Percentiles rank a stretch among this genome's conserved stretches.
These are phyloP conservation scores for Capsicum pubescens DNA, from an alignment of 257 asterid species.

Conservation along the genomic window DNA sequence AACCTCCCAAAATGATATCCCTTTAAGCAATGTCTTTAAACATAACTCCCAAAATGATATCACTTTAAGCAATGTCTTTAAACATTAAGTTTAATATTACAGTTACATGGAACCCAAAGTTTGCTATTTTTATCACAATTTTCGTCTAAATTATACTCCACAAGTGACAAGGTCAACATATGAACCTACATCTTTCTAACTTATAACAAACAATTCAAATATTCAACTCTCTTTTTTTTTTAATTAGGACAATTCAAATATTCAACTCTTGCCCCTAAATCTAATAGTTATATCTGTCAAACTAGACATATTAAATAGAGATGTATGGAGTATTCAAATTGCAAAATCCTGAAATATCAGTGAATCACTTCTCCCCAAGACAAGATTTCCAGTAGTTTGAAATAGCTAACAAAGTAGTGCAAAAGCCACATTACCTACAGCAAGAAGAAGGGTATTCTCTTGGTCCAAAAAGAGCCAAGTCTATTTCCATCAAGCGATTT, in stretches of 20 bases:
- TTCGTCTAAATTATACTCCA: not conserved
- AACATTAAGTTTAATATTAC: not conserved
- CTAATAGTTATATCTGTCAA: conserved; percentile 7
- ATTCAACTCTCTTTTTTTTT: conserved; percentile 1
- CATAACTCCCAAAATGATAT: not conserved
- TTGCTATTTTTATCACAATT: conserved; percentile 7
- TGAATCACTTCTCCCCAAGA: not conserved
- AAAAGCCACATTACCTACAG: not conserved
- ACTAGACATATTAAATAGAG: not conserved
- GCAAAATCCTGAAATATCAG: not conserved
- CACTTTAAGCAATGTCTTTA: not conserved
- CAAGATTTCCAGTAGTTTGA: not conserved
- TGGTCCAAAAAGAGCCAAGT: conserved; percentile 18
- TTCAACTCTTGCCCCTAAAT: conserved; percentile 4
- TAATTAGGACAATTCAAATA: not conserved
- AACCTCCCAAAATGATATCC: not conserved
- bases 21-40: not conserved
- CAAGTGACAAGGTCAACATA: not conserved
- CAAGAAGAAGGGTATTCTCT: not conserved
- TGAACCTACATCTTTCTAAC: not conserved
- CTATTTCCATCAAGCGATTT: not conserved
- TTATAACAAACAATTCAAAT: not conserved
- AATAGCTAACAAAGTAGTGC: not conserved
- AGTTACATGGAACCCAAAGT: not conserved
- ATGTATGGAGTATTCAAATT: not conserved